These are phyloP conservation scores for Fusarium citri DNA, from an alignment of 2,329 filamentous ascomycete genomes.

Conservation along the genomic window DNA sequence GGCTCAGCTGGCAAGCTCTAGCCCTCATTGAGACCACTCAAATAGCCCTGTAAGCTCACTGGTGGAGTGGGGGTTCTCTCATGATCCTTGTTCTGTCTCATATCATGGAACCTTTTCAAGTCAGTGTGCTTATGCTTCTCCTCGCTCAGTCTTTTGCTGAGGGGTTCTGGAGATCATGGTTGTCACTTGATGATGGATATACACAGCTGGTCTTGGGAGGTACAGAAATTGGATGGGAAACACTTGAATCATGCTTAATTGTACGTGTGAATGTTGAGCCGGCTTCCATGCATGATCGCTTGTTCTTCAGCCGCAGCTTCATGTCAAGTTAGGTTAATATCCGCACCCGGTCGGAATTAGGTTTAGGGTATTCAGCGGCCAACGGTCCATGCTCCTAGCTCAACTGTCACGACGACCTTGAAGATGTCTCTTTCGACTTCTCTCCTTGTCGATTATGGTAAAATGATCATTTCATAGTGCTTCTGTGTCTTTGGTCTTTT, in stretches of 20 bases:
- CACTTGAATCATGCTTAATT: neutral
- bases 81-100: conserved; percentile 17
- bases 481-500: neutral
- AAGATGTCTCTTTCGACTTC: neutral
- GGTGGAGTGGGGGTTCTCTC: conserved; percentile 15
- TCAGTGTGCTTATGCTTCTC: conserved; percentile 11
- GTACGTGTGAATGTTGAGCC: neutral
- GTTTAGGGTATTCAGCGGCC: conserved; percentile 22
- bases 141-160: conserved; percentile 6
- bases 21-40: conserved; percentile 32
- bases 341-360: conserved; percentile 5
- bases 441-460: neutral
- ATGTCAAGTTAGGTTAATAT: neutral
- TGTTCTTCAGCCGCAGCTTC: neutral
- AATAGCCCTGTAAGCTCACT: conserved; percentile 22
- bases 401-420: neutral
- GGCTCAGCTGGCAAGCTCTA: conserved; percentile 39
- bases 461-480: neutral
- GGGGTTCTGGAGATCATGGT: neutral
- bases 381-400: conserved; percentile 12
- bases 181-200: neutral
- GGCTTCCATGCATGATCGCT: neutral
- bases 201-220: neutral
- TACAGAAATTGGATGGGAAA: neutral
- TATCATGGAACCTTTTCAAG: conserved; percentile 13